phyloP scores from a whole-genome alignment of 306 rosid genomes.

The Trifolium fragiferum region DNA sequence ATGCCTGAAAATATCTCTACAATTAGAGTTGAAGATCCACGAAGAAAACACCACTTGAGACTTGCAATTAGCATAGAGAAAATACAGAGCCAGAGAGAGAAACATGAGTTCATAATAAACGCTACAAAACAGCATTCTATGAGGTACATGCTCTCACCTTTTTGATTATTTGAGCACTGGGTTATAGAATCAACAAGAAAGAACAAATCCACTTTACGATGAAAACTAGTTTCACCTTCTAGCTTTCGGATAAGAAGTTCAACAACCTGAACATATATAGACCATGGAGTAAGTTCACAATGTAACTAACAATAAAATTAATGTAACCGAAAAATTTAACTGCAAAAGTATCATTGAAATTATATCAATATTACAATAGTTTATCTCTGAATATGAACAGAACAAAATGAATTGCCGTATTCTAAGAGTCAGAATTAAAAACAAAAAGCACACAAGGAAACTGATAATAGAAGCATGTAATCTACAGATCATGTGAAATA shows the following conservation, averaged over 20 bases:
- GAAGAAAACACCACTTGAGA: constrained; percentile 38
- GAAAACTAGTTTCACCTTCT: constrained; percentile 81
- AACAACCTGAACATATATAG: constrained; percentile 72
- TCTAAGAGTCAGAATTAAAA: constrained; percentile 20
- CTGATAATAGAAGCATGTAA: constrained; percentile 12
- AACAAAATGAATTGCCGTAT: constrained; percentile 22
- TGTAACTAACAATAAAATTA: constrained; percentile 9
- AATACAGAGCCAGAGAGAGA: constrained; percentile 6
- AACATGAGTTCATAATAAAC: constrained; percentile 18
- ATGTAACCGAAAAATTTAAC: background rate
- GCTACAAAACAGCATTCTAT: background rate
- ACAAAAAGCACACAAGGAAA: constrained; percentile 7
- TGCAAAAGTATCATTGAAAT: constrained; percentile 16
- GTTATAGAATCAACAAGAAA: constrained; percentile 96
- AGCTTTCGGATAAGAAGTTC: constrained; percentile 85
- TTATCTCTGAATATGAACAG: background rate
- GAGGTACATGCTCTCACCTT: constrained; percentile 55
- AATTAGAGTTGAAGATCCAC: constrained; percentile 31
- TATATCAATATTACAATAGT: constrained; percentile 5
- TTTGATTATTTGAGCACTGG: constrained; percentile 87
- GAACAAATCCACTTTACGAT: constrained; percentile 90
- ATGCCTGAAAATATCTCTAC: constrained; percentile 61
- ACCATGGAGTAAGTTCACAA: constrained; percentile 7
- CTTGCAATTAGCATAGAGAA: constrained; percentile 12
- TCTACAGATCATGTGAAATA: constrained; percentile 14